Percentiles rank a stretch among this genome's conserved stretches.
phyloP scores from a whole-genome alignment of 352 stramenopile genomes.

The Pythium coloratum region DNA sequence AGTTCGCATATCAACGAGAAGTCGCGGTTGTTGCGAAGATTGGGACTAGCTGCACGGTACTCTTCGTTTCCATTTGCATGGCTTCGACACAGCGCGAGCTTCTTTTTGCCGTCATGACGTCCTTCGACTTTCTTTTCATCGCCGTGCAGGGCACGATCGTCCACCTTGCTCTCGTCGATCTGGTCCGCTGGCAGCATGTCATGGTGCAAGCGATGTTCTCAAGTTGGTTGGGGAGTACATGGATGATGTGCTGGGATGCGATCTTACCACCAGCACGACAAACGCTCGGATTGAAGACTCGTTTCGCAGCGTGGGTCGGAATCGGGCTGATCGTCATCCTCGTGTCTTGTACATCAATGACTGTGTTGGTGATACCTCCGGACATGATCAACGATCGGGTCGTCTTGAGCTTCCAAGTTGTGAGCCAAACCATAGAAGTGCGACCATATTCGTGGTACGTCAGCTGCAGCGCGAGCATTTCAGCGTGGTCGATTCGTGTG shows the following conservation, averaged over 20 bases:
- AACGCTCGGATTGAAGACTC: neutral
- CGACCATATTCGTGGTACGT: neutral
- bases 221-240: neutral
- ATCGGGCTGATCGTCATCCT: neutral
- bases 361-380: neutral
- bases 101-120: neutral
- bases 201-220: conserved; percentile 9
- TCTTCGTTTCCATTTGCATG: neutral
- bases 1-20: neutral
- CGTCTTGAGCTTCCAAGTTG: neutral
- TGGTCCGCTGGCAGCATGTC: neutral
- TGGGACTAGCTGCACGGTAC: neutral
- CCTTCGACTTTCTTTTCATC: conserved; percentile 3
- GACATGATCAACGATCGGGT: neutral
- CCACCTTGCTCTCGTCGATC: neutral
- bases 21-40: neutral
- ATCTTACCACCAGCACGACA: neutral
- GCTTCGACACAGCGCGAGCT: neutral
- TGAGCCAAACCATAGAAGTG: neutral
- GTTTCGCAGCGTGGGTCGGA: neutral
- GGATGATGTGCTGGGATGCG: neutral
- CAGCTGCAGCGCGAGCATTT: conserved; percentile 3
- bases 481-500: conserved; percentile 4
- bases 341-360: neutral
- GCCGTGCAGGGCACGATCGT: neutral